Evolutionary conservation across 495 filamentous ascomycete species (phyloP).

Genomic region (Penicillium maclennaniae): DNA sequence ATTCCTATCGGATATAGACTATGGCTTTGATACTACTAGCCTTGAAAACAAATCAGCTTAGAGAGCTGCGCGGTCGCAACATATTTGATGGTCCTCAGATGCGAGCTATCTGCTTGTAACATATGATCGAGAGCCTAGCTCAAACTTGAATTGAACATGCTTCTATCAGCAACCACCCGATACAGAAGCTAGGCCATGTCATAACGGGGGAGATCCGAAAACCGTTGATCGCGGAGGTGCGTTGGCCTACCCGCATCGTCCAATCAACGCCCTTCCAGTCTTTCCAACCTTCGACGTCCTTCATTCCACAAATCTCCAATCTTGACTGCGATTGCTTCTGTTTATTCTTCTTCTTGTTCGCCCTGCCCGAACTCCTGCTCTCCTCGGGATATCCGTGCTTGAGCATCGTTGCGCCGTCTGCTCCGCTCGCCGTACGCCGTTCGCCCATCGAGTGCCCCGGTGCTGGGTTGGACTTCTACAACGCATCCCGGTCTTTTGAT

Average conservation of each 20-base stretch:
- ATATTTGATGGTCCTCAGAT: no score
- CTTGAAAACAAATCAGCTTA: no score
- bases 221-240: slow-evolving; percentile 19
- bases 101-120: no score
- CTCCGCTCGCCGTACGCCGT: slow-evolving; percentile 4
- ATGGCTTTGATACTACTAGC: no score
- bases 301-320: slow-evolving; percentile 3
- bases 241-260: slow-evolving; percentile 11
- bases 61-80: no score
- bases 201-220: slow-evolving; percentile 8
- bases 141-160: no score
- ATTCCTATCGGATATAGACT: no score
- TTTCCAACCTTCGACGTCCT: slow-evolving; percentile 14
- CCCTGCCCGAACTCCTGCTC: slow-evolving; percentile 6
- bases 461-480: not conserved
- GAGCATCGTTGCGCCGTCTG: slow-evolving; percentile 15
- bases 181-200: not conserved
- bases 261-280: slow-evolving; percentile 27
- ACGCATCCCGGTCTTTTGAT: not conserved
- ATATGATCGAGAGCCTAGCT: no score
- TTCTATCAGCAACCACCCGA: no score
- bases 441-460: not conserved
- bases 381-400: slow-evolving; percentile 1
- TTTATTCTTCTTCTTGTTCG: not conserved
- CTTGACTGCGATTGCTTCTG: not conserved